phyloP scores from a whole-genome alignment of 139 green algal species.

The Bryopsis sp. region DNA sequence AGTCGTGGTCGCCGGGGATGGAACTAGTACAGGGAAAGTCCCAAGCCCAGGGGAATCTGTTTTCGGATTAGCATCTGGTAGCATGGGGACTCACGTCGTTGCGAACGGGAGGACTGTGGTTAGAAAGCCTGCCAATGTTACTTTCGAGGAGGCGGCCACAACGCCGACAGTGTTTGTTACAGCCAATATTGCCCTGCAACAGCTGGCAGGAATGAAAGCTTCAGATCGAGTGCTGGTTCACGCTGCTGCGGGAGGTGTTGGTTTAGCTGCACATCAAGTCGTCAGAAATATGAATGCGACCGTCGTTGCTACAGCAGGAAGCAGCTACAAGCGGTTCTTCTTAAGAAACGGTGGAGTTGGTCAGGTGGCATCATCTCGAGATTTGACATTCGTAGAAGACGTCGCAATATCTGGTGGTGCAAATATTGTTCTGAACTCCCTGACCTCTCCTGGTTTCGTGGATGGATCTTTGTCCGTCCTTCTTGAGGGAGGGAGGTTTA shows the following conservation, averaged over 20 bases:
- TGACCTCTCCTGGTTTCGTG: conserved; percentile 77
- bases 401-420: conserved; percentile 31
- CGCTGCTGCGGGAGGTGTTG: conserved; percentile 64
- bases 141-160: conserved; percentile 59
- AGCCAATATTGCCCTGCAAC: conserved; percentile 44
- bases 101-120: conserved; percentile 42
- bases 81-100: conserved; percentile 52
- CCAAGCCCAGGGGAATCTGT: conserved; percentile 40
- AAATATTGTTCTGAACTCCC: conserved; percentile 64
- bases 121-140: conserved; percentile 45
- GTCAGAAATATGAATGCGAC: conserved; percentile 26
- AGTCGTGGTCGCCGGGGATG: conserved; percentile 42
- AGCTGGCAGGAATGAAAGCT: conserved; percentile 19
- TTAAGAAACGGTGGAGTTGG: conserved; percentile 44
- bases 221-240: conserved; percentile 56
- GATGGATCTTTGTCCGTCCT: conserved; percentile 46
- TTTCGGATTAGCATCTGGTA: conserved; percentile 66
- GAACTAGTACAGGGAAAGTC: not conserved
- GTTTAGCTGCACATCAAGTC: conserved; percentile 60
- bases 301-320: conserved; percentile 54
- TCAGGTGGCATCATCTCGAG: conserved; percentile 45
- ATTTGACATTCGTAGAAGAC: conserved; percentile 52
- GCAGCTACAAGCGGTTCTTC: conserved; percentile 55
- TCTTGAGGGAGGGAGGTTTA: conserved; percentile 42
- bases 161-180: conserved; percentile 79